These are phyloP conservation scores for Pistacia integerrima DNA, from an alignment of 345 rosid species.

Conservation along the genomic window DNA sequence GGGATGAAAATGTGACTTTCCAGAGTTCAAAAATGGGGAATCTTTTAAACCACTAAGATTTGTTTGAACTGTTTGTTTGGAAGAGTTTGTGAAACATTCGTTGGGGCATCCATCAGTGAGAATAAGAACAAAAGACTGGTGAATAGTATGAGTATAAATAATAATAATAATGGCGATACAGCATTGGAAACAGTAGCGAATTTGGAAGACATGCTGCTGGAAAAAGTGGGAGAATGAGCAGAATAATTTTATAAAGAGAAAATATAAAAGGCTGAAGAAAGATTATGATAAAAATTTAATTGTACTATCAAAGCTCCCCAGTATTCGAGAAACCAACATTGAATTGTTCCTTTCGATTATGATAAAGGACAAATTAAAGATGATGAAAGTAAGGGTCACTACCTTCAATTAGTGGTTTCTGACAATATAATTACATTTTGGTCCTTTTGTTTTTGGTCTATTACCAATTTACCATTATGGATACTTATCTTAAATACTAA, in stretches of 20 bases:
- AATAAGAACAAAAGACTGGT: not conserved
- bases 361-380: conserved; percentile 31
- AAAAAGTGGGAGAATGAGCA: conserved; percentile 41
- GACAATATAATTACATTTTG: not conserved
- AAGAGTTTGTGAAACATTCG: not conserved
- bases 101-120: not conserved
- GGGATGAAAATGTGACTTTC: too few species aligned
- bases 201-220: conserved; percentile 30
- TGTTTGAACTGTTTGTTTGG: too few species aligned
- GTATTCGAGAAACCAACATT: conserved; percentile 34
- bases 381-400: conserved; percentile 12
- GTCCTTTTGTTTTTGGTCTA: too few species aligned
- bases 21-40: too few species aligned
- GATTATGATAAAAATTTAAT: not conserved
- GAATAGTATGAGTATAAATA: not conserved
- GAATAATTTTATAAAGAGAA: conserved; percentile 1
- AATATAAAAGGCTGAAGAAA: conserved; percentile 12
- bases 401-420: conserved; percentile 30
- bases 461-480: too few species aligned
- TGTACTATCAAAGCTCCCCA: conserved; percentile 29
- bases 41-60: too few species aligned
- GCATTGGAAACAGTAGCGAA: conserved; percentile 35
- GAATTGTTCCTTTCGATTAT: conserved; percentile 44
- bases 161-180: too few species aligned
- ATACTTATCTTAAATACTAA: too few species aligned